phyloP scores from a whole-genome alignment of 2,329 filamentous ascomycete genomes.

The Fusarium nelsonii region DNA sequence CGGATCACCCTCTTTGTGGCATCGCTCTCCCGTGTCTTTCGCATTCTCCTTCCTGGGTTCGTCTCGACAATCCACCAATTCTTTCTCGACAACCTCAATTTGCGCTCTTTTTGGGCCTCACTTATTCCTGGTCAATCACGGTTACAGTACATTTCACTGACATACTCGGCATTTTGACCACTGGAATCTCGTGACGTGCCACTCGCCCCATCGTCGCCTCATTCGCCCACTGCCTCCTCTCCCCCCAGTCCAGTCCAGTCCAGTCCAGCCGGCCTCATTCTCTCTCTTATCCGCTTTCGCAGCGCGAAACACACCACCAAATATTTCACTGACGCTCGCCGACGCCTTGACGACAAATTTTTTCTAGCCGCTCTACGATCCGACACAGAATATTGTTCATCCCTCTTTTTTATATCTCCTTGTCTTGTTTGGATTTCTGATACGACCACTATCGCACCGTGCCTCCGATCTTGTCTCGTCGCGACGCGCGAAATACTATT shows the following conservation, averaged over 20 bases:
- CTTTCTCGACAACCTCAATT: conserved; percentile 35
- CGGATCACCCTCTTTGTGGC: conserved; percentile 43
- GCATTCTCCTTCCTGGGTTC: conserved; percentile 45
- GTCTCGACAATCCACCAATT: conserved; percentile 41
- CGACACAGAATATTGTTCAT: conserved; percentile 21
- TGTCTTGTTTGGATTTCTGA: conserved; percentile 24
- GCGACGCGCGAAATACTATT: conserved; percentile 49
- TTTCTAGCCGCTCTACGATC: conserved; percentile 33
- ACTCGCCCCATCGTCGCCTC: conserved; percentile 47
- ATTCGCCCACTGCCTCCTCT: conserved; percentile 42
- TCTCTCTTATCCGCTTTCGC: conserved; percentile 43
- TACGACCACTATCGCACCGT: conserved; percentile 43
- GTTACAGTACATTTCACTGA: conserved; percentile 23
- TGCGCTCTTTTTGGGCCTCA: conserved; percentile 42
- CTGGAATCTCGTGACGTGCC: conserved; percentile 47
- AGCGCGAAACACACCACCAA: conserved; percentile 49
- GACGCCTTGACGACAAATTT: conserved; percentile 46
- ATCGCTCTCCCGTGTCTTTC: conserved; percentile 45
- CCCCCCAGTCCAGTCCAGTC: conserved; percentile 24
- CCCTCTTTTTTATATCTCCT: conserved; percentile 19
- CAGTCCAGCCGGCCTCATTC: conserved; percentile 26
- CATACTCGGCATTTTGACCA: conserved; percentile 38
- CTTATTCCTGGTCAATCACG: conserved; percentile 32
- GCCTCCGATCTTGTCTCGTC: conserved; percentile 42
- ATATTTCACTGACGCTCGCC: conserved; percentile 38